phyloP scores from a whole-genome alignment of 2,329 filamentous ascomycete genomes.

The Arthrobotrys musiformis region DNA sequence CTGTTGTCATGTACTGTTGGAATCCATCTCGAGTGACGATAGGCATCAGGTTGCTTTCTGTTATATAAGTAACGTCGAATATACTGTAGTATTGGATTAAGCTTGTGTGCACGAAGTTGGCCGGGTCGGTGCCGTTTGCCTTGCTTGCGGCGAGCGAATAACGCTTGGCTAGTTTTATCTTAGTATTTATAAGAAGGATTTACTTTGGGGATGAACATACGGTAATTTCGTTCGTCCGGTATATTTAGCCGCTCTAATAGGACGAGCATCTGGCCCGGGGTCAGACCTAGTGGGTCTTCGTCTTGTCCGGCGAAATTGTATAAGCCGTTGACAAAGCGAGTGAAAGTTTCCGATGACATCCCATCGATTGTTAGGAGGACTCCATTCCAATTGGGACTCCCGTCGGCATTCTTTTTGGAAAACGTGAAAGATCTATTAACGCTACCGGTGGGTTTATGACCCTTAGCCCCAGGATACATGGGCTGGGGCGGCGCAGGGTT shows the following conservation, averaged over 20 bases:
- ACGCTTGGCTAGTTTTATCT: conserved; percentile 17
- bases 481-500: background rate
- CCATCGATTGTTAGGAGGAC: conserved; percentile 41
- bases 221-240: conserved; percentile 37
- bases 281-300: conserved; percentile 32
- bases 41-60: conserved; percentile 38
- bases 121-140: background rate
- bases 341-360: conserved; percentile 41
- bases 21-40: conserved; percentile 46
- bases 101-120: conserved; percentile 34
- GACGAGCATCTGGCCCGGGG: conserved; percentile 29
- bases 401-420: conserved; percentile 47
- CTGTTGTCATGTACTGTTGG: conserved; percentile 37
- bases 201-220: conserved; percentile 6
- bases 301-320: conserved; percentile 36
- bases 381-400: conserved; percentile 41
- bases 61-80: conserved; percentile 41
- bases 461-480: background rate
- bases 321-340: conserved; percentile 42
- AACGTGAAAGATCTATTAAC: conserved; percentile 45
- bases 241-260: conserved; percentile 38
- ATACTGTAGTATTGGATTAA: conserved; percentile 42
- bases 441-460: conserved; percentile 23
- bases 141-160: background rate
- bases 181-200: background rate